Evolutionary conservation across 2,329 filamentous ascomycete genomes (phyloP).

Genomic region (Helotiales sp.): DNA sequence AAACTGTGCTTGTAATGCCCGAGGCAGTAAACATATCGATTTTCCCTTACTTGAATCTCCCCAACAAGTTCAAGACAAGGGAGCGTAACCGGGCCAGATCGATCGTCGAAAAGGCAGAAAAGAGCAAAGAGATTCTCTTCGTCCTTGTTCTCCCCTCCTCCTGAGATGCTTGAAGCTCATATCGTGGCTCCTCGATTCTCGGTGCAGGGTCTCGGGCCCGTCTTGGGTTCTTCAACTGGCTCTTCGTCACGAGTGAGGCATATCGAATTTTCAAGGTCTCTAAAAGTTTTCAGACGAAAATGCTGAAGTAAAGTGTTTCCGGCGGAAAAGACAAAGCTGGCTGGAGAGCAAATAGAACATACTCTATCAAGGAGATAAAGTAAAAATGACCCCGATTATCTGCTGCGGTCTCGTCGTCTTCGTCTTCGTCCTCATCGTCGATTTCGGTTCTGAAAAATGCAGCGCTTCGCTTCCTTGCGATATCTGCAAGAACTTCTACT

Average conservation of each 20-base stretch:
- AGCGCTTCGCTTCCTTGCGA: conserved; percentile 21
- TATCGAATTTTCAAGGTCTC: conserved; percentile 25
- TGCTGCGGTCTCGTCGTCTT: background rate
- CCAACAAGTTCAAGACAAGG: conserved; percentile 14
- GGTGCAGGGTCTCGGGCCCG: background rate
- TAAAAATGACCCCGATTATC: conserved; percentile 19
- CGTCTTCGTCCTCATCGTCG: background rate
- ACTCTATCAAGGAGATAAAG: conserved; percentile 26
- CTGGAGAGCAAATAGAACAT: conserved; percentile 22
- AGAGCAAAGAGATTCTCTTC: conserved; percentile 23
- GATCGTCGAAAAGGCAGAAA: conserved; percentile 23
- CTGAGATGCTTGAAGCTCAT: background rate
- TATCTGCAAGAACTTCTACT: conserved; percentile 8
- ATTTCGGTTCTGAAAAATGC: conserved; percentile 8
- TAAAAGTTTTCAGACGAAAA: background rate
- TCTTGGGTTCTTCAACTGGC: background rate
- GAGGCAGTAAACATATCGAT: conserved; percentile 25
- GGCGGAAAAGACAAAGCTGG: conserved; percentile 17
- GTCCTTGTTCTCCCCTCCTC: background rate
- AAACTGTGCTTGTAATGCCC: conserved; percentile 19
- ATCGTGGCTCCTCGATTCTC: background rate
- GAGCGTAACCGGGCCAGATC: conserved; percentile 13
- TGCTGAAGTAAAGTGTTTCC: background rate
- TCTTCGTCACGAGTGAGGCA: conserved; percentile 23
- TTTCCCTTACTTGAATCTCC: background rate